Evolutionary conservation across 805 yeast genomes (phyloP).

Genomic region (Barnettozyma botsteinii): DNA sequence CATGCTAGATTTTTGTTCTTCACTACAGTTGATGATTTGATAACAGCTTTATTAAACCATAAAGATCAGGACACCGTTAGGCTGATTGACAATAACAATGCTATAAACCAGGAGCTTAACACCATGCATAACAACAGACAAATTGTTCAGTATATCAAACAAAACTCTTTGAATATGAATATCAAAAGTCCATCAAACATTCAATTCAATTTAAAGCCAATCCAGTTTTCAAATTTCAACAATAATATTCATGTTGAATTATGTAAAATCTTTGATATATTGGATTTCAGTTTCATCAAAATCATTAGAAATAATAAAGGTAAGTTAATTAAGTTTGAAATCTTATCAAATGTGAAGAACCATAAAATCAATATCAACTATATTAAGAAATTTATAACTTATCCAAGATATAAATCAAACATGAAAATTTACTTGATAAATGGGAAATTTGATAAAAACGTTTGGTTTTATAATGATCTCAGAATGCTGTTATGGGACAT

Average conservation of each 20-base stretch:
- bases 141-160: slow-evolving; percentile 5
- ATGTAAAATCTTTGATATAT: slow-evolving; percentile 14
- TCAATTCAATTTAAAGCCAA: too few relatives aligned
- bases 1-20: slow-evolving; percentile 25
- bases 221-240: slow-evolving; percentile 20
- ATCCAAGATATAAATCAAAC: slow-evolving; percentile 39
- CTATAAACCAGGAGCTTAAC: neutral
- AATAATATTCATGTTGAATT: slow-evolving; percentile 18
- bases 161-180: slow-evolving; percentile 16
- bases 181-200: slow-evolving; percentile 12
- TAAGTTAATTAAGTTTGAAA: slow-evolving; percentile 33
- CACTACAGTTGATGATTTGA: slow-evolving; percentile 20
- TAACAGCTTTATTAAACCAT: slow-evolving; percentile 15
- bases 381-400: slow-evolving; percentile 35
- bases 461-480: slow-evolving; percentile 26
- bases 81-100: slow-evolving; percentile 1
- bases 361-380: slow-evolving; percentile 16
- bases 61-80: slow-evolving; percentile 10
- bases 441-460: slow-evolving; percentile 20
- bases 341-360: slow-evolving; percentile 16
- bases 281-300: slow-evolving; percentile 30
- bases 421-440: slow-evolving; percentile 35
- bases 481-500: slow-evolving; percentile 28
- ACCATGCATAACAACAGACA: neutral
- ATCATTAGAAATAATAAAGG: slow-evolving; percentile 36